Evolutionary conservation across 176 grass and related monocot species (phyloP).

Genomic region (Ananas comosus): DNA sequence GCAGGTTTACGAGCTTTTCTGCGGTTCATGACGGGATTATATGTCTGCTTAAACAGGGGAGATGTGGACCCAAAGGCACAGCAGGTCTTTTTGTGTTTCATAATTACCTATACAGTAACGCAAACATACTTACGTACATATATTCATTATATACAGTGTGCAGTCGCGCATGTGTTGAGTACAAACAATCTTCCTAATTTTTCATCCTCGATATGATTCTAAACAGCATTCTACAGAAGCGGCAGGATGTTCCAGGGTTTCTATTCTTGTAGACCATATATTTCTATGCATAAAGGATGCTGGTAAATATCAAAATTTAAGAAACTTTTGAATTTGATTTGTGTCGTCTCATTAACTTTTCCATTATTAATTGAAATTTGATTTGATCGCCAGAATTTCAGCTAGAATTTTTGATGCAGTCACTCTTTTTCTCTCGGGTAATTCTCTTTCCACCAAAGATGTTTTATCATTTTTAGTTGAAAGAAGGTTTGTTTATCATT

Average conservation of each 20-base stretch:
- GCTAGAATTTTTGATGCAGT: conserved; percentile 98
- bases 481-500: not conserved
- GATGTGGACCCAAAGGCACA: conserved; percentile 81
- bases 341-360: not conserved
- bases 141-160: not conserved
- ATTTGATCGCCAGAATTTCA: conserved; percentile 65
- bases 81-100: conserved; percentile 38
- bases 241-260: conserved; percentile 93
- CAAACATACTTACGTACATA: too few species aligned
- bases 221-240: conserved; percentile 61
- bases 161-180: not conserved
- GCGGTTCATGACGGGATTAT: conserved; percentile 90
- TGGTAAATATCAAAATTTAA: conserved; percentile 41
- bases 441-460: conserved; percentile 10
- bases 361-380: not conserved
- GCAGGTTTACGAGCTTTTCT: conserved; percentile 89
- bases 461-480: not conserved
- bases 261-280: conserved; percentile 94
- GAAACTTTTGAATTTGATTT: conserved; percentile 7
- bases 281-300: conserved; percentile 98
- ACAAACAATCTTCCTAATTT: not conserved
- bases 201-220: conserved; percentile 25
- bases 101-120: too few species aligned
- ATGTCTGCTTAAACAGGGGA: conserved; percentile 88
- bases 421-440: conserved; percentile 95